Evolutionary conservation across 768 basidiomycete species (phyloP), one percentile per base, ranked within the genome.

Genomic region (Mycena albidolilacea): DNA sequence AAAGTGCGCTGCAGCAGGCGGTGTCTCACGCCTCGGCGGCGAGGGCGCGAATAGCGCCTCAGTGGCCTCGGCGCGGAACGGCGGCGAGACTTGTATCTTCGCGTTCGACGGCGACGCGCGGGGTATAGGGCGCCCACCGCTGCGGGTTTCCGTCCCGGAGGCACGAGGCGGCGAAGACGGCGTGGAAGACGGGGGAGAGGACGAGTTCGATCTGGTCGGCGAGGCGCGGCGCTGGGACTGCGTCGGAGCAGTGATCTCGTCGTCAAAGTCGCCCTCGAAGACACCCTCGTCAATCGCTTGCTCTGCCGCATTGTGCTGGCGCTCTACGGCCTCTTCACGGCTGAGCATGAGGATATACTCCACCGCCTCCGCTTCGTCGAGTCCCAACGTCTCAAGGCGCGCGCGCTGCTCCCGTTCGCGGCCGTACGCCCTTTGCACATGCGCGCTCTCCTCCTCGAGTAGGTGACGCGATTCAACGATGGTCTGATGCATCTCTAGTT

Each of bases 261-360:
- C 84, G 63, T 90, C 88, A 68, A 87, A 89, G 67, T 91, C 89
- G 21, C 82, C 87, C 68, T 88, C 88, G 71, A 91, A 91, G 4
- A 90, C 85, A 4, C 88, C 91, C 65, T 91, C 88, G 21, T 90
- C 89, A 7, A 79, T n/a, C 5, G 70, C 43, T n/a, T 44, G 64
- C 70, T 21, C 60, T 23, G 67, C 67, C 64, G 63, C 80, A 75
- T 67, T n/a, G 70, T 71, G 41, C 66, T 71, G 38, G 77, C 70
- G 68, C 57, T 79, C 77, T 19, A 80, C 58, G 3, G 89, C 90
- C 79, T 95, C 93, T 58, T 96, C 95, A 10, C 93, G 90, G 73
- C 94, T 95, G 74, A 96, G 87, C 94, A 96, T 96, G 58, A 96
- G 79, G 0, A 91, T 87, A 75, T 96, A 96, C 77, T 95, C 92